A percentile compares a stretch with the other conserved stretches of the same genome.
Evolutionary conservation across 2,329 filamentous ascomycete genomes (phyloP).

Genomic region (Aspergillus ochraceus): DNA sequence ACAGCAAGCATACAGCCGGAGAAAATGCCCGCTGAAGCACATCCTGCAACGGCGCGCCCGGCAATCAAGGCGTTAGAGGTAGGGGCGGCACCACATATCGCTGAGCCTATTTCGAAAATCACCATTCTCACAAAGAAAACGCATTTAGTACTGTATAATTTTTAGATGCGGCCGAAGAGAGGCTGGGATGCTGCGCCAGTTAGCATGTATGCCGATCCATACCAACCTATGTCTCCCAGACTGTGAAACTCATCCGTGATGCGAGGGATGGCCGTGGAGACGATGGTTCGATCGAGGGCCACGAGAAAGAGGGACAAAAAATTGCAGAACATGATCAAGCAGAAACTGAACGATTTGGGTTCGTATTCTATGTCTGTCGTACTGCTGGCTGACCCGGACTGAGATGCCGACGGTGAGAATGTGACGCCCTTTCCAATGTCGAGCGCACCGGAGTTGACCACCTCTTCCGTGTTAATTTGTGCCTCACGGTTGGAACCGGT

Average conservation of each 20-base stretch:
- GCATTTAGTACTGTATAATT: neutral
- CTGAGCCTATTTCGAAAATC: neutral
- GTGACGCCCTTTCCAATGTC: neutral
- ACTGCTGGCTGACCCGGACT: neutral
- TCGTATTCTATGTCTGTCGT: neutral
- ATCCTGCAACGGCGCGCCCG: conserved; percentile 9
- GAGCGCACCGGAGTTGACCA: neutral
- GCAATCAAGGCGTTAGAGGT: neutral
- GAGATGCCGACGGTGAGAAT: neutral
- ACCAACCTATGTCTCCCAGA: conserved; percentile 38
- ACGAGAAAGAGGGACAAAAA: neutral
- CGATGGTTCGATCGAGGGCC: conserved; percentile 22
- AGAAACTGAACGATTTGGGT: neutral
- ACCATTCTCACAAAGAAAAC: neutral
- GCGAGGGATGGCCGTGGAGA: conserved; percentile 34
- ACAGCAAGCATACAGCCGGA: neutral
- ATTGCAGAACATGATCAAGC: neutral
- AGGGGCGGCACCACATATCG: neutral
- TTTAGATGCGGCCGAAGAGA: conserved; percentile 32
- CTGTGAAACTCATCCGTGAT: conserved; percentile 39
- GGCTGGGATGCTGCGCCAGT: conserved; percentile 28
- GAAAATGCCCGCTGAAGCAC: neutral
- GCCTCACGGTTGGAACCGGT: neutral
- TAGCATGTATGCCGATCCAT: conserved; percentile 35
- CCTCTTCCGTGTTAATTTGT: neutral